phyloP scores from a whole-genome alignment of 352 stramenopile species.

The Globisporangium nagaii region DNA sequence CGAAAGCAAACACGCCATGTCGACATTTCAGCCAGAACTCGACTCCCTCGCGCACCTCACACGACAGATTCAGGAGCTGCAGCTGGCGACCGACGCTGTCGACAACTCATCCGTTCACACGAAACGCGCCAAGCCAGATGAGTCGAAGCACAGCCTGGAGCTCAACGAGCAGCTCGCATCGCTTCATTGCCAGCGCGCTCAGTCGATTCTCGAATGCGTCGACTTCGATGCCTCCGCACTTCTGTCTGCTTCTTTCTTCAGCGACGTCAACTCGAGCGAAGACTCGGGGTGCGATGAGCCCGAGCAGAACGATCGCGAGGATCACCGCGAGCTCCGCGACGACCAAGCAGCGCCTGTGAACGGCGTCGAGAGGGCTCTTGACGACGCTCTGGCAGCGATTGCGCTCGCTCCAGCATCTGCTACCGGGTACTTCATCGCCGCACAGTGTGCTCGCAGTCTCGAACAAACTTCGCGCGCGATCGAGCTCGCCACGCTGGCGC shows the following conservation, averaged over 20 bases:
- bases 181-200: constrained; percentile 31
- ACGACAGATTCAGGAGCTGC: constrained; percentile 2
- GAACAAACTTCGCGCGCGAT: constrained; percentile 25
- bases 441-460: constrained; percentile 34
- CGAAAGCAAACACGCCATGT: not conserved
- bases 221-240: constrained; percentile 31
- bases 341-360: constrained; percentile 11
- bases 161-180: constrained; percentile 16
- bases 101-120: not conserved
- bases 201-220: constrained; percentile 27
- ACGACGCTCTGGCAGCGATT: constrained; percentile 26
- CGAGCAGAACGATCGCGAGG: constrained; percentile 3
- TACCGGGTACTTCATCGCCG: constrained; percentile 25
- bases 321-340: not conserved
- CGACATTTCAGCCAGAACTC: not conserved
- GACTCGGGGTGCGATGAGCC: constrained; percentile 14
- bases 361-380: constrained; percentile 35
- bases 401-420: not conserved
- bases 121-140: not conserved
- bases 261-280: not conserved
- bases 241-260: constrained; percentile 7
- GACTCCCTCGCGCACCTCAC: constrained; percentile 5
- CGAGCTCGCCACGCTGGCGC: constrained; percentile 17
- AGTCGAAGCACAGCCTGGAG: not conserved
- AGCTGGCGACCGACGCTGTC: not conserved